Evolutionary conservation across 139 green algal species (phyloP).

Genomic region (Chlorella sp.): DNA sequence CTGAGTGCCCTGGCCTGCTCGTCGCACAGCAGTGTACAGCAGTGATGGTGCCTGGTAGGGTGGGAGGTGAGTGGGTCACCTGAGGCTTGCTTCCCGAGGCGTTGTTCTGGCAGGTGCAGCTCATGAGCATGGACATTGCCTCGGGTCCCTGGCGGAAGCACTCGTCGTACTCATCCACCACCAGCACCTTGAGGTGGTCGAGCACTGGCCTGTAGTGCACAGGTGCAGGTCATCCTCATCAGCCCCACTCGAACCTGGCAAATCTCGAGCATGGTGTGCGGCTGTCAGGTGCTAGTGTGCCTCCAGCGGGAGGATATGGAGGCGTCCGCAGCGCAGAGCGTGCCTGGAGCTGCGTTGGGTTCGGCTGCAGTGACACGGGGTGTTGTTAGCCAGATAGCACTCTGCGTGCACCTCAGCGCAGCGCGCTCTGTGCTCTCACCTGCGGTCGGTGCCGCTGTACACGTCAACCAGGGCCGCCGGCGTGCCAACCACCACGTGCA

Average conservation of each 20-base stretch:
- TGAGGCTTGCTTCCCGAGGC: slow-evolving; percentile 16
- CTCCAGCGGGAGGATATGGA: neutral
- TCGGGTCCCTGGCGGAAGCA: slow-evolving; percentile 32
- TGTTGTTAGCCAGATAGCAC: no score
- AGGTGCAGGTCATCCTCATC: slow-evolving; percentile 2
- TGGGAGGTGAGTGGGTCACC: no score
- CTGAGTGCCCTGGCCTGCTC: neutral
- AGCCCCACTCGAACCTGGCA: no score
- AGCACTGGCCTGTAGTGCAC: slow-evolving; percentile 11
- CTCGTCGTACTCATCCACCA: slow-evolving; percentile 55
- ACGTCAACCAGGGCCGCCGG: slow-evolving; percentile 34
- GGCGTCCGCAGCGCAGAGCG: neutral
- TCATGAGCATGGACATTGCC: slow-evolving; percentile 23
- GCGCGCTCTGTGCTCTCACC: slow-evolving; percentile 25
- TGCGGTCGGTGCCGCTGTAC: neutral
- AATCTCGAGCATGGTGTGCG: no score
- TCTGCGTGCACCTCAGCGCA: no score
- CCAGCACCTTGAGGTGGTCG: slow-evolving; percentile 28
- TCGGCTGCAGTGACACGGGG: no score
- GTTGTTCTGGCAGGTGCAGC: slow-evolving; percentile 3
- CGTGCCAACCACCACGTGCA: slow-evolving; percentile 72
- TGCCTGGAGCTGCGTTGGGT: no score
- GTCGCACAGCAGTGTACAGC: neutral
- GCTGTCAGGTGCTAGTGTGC: neutral
- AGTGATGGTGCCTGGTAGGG: no score